Percentiles rank a stretch among this genome's conserved stretches.
Evolutionary conservation across 805 yeast species (phyloP).

Genomic region (Brettanomyces bruxellensis): DNA sequence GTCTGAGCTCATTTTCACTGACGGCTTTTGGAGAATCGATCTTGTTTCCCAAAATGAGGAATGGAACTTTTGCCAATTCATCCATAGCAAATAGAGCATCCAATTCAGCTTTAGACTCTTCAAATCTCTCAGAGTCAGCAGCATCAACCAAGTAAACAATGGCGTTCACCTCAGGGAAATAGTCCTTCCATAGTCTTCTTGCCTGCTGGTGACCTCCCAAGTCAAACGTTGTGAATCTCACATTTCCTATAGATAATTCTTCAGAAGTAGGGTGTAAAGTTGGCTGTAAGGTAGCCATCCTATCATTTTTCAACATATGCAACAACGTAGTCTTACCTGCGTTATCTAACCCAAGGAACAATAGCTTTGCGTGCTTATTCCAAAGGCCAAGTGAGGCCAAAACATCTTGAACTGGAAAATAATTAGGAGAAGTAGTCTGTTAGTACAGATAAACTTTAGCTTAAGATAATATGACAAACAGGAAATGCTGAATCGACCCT

Average conservation of each 20-base stretch:
- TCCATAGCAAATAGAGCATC: conserved; percentile 90
- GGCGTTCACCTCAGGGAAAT: conserved; percentile 98
- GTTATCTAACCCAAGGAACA: conserved; percentile 93
- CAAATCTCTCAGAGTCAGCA: conserved; percentile 92
- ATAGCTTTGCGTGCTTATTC: conserved; percentile 94
- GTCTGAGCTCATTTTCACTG: conserved; percentile 87
- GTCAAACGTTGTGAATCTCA: conserved; percentile 95
- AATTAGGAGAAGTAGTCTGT: neutral
- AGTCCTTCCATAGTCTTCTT: conserved; percentile 98
- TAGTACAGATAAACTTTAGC: neutral
- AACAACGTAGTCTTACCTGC: conserved; percentile 93
- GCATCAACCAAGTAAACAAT: conserved; percentile 95
- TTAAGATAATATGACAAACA: neutral
- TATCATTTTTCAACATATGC: conserved; percentile 85
- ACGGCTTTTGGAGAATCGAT: conserved; percentile 93
- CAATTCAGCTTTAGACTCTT: conserved; percentile 90
- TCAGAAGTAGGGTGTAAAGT: conserved; percentile 98
- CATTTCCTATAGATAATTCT: conserved; percentile 93
- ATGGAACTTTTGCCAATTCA: conserved; percentile 84
- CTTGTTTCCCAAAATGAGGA: conserved; percentile 91
- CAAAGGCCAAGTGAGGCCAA: conserved; percentile 72
- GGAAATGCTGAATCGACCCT: neutral
- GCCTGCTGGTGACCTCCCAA: conserved; percentile 99
- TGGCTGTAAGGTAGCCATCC: conserved; percentile 96
- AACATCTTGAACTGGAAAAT: conserved; percentile 54